phyloP scores from a whole-genome alignment of 306 rosid species.

The Abrus precatorius region DNA sequence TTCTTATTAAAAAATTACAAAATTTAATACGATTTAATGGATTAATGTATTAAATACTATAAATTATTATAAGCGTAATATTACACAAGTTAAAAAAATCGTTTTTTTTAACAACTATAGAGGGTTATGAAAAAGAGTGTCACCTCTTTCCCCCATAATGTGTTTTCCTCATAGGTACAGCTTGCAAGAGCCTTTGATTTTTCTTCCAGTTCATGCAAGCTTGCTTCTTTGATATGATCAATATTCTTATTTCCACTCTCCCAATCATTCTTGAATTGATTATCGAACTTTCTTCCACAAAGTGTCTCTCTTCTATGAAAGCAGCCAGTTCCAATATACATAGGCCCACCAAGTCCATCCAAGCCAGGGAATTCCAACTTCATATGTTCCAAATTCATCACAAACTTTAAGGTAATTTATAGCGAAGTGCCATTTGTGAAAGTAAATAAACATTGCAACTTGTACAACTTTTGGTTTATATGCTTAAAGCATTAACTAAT shows the following conservation, averaged over 20 bases:
- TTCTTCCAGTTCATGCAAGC: constrained; percentile 57
- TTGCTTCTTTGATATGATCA: constrained; percentile 37
- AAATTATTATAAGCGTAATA: no score
- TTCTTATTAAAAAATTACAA: no score
- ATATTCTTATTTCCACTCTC: constrained; percentile 33
- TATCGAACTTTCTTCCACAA: constrained; percentile 64
- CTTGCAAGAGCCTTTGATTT: constrained; percentile 69
- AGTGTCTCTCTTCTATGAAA: constrained; percentile 82
- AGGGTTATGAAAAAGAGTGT: neutral
- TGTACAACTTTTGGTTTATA: neutral
- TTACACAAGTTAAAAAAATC: no score
- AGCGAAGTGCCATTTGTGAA: neutral
- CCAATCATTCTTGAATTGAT: constrained; percentile 50
- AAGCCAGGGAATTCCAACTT: constrained; percentile 72
- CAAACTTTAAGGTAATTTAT: neutral
- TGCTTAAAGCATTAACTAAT: constrained; percentile 16
- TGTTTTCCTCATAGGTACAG: constrained; percentile 72
- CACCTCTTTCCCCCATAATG: constrained; percentile 88
- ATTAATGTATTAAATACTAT: no score
- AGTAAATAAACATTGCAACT: neutral
- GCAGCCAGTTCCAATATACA: constrained; percentile 80
- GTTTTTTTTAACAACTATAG: neutral
- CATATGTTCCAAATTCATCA: constrained; percentile 13
- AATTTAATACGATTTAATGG: no score
- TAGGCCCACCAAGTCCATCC: constrained; percentile 78